Base-by-base conservation (phyloP, 2,329 filamentous ascomycete genomes). In the Dothidotthia symphoricarpi region DNA sequence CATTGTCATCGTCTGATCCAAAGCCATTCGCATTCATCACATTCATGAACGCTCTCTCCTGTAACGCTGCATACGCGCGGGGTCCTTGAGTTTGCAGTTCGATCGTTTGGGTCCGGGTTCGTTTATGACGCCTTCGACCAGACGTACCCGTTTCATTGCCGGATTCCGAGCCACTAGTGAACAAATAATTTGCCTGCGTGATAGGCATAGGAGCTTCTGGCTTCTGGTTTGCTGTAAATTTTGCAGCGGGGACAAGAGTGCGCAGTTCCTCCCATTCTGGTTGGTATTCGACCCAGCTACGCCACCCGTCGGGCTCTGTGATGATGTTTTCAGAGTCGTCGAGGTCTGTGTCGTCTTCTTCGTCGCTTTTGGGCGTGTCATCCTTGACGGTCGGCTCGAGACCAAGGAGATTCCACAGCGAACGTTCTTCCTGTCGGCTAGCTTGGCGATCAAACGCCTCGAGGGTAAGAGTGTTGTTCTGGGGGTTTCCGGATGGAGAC, bases 231-330 rank as follows among this genome's bases (percentile, higher is more conserved):
- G 43, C 44, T 10, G 43, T 9, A 28, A 66, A 59, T 3, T 24
- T 47, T 3, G 43, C 33, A 6, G 15, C 16, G 3, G 49, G 41
- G 2, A 63, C 44, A 13, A 53, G 51, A 3, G 28, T 45, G 1
- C 33, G 32, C 26, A 48, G 41, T n/a, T 52, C 52, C 49, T 80
- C 76, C 77, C 77, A 80, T 22, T 72, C 67, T 13, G 69, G 65
- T 30, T 64, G 68, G 34, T 74, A 77, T 2, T 73, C 53, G 1
- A 68, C 63, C 33, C 60, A 64, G 16, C 66, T 64, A 34, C 73
- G 69, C 77, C 77, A 80, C 33, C 72, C 61, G n/a, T 63, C 51
- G 8, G 68, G 37, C 9, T 72, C 67, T 30, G 47, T 67, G 49
- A 36, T 47, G 50, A 36, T 49, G 49, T 54, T 62, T 67, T 50